These are phyloP conservation scores for Artemisia tridentata DNA, from an alignment of 129 eudicot species.

Conservation along the genomic window DNA sequence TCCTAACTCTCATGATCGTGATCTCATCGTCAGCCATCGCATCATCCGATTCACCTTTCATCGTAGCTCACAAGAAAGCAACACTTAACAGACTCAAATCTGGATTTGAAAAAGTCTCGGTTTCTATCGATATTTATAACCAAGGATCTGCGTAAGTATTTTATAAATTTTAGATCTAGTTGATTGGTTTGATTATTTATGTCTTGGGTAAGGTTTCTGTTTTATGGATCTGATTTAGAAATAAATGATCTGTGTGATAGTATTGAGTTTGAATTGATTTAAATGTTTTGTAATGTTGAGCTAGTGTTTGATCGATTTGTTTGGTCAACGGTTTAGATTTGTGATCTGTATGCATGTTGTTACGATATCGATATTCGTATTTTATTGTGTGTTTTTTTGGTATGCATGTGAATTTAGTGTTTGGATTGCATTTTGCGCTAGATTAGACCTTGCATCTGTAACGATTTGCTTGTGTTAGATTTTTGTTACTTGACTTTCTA, in stretches of 20 bases:
- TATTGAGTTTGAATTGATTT: too few species aligned
- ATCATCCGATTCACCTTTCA: conserved; percentile 47
- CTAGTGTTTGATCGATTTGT: background rate
- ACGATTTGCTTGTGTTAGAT: background rate
- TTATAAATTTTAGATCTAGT: too few species aligned
- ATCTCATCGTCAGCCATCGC: conserved; percentile 12
- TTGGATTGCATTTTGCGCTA: background rate
- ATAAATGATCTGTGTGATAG: too few species aligned
- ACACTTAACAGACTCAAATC: conserved; percentile 39
- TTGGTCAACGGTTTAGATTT: background rate
- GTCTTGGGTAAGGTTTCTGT: too few species aligned
- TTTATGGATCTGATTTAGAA: too few species aligned
- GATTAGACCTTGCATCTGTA: background rate
- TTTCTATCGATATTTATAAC: conserved; percentile 62
- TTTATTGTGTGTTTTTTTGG: background rate
- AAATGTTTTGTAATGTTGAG: too few species aligned
- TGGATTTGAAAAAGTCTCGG: conserved; percentile 46
- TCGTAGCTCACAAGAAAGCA: conserved; percentile 70
- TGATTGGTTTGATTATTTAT: too few species aligned
- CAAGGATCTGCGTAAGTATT: conserved; percentile 50
- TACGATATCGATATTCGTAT: background rate
- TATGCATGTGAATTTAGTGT: background rate
- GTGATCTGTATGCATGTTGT: background rate
- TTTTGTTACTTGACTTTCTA: background rate
- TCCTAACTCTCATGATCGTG: background rate